Conservation (phyloP, 805 yeast species). For the Maudiozyma saulgeensis region DNA sequence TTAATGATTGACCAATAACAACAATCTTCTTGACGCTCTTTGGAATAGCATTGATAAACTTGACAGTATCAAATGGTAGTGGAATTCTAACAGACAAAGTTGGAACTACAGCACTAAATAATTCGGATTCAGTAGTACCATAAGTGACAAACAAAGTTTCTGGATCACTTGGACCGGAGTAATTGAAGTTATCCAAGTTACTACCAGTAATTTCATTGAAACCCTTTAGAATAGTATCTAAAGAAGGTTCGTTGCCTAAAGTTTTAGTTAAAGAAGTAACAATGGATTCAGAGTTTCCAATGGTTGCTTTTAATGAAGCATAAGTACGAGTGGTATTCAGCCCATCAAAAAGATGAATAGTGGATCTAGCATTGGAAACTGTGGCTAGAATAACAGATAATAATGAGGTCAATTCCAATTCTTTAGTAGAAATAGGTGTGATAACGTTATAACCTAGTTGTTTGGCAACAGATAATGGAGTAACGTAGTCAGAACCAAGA, state of each 20-base stretch:
- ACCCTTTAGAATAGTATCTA: constrained; percentile 19
- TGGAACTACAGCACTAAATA: constrained; percentile 45
- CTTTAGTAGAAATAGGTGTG: constrained; percentile 52
- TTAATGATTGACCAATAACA: constrained; percentile 52
- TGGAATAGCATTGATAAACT: constrained; percentile 54
- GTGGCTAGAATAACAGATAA: constrained; percentile 56
- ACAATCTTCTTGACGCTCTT: constrained; percentile 47
- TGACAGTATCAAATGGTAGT: constrained; percentile 60
- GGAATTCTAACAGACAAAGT: constrained; percentile 68
- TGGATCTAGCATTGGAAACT: constrained; percentile 31
- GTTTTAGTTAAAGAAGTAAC: constrained; percentile 8
- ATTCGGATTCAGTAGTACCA: constrained; percentile 58
- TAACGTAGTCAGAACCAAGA: constrained; percentile 54
- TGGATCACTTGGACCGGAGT: constrained; percentile 43
- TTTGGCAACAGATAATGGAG: constrained; percentile 54
- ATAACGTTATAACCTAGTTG: constrained; percentile 57
- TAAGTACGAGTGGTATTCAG: constrained; percentile 33
- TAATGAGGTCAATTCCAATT: constrained; percentile 58
- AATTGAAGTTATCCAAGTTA: constrained; percentile 34
- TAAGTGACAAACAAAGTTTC: constrained; percentile 73
- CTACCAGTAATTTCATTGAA: constrained; percentile 21
- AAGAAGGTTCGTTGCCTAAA: constrained; percentile 10
- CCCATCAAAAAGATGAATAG: constrained; percentile 75
- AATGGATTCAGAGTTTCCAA: constrained; percentile 5
- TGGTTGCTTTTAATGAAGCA: constrained; percentile 11